Evolutionary conservation across 768 basidiomycete genomes (phyloP), one percentile per base, ranked within the genome.

Genomic region (Lentinula edodes): DNA sequence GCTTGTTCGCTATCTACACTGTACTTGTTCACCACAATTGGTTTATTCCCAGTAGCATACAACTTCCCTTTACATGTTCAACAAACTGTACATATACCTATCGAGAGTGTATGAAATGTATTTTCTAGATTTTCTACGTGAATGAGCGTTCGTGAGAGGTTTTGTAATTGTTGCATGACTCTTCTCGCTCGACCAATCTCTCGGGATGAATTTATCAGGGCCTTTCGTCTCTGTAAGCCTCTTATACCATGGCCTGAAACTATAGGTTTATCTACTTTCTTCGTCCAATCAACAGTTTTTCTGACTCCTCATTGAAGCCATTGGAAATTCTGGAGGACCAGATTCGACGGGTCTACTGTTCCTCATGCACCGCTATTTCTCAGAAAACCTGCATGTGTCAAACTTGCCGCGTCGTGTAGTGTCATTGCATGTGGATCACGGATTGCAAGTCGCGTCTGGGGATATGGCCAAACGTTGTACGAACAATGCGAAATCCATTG

Each of bases 341-440:
- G 92, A 94, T 71, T 94, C 92, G 3, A 85, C 87, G 0, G 90
- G 89, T 69, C 77, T 94, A 5, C 76, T 93, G 15, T 91, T 85
- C 66, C 81, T 93, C 13, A 73, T 93, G 41, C 68, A 83, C 42
- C 75, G 76, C 28, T 70, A 81, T 32, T 65, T 86, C 42, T 66
- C 71, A 34, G 70, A 71, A 54, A 60, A 60, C 51, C 3, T 15
- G 10, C 12, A 20, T 36, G 43, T 43, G 13, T 9, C 35, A 48
- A 39, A 62, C n/a, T 41, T 64, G 46, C 71, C 74, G 6, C 48
- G 60, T 2, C 67, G 67, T 13, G 63, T 86, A 5, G 61, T 85
- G 5, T 90, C 91, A 1, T 41, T 93, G 6, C 83, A 87, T 62
- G 78, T 93, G 56, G 78, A 88, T 66, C 92, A 94, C 74, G 70